Evolutionary conservation across 2,329 filamentous ascomycete genomes (phyloP), one percentile per base, ranked within the genome.

Genomic region (Fusarium sp.): DNA sequence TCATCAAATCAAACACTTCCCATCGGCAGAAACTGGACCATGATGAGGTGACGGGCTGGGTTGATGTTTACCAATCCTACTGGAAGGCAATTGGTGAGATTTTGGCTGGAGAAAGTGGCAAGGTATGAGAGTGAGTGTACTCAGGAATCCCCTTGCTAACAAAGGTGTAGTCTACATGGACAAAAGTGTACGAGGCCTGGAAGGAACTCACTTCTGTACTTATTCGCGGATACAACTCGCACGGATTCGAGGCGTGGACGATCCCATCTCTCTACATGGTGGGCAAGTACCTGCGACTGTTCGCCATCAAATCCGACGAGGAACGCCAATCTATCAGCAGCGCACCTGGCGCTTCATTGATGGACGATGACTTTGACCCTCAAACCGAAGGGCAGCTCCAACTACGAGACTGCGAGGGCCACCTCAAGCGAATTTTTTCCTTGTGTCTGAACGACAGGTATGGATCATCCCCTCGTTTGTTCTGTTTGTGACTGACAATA

Each of bases 401-500:
- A 80, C 87, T 99, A 31, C 94, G 98, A 82, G 95, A 98, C 82
- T 95, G 95, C 39, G 95, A 97, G 18, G 91, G 96, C 74, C 91
- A 96, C 52, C 91, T 99, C 69, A 98, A 98, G 82, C 91, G 94
- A 58, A 95, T 98, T 75, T 99, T 98, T 82, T 94, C 94, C 18
- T 84, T 97, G 6, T 99, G 97, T 82, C 87, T 98, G 58, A 95
- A 92, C 78, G 97, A 99, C 82, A 92, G 95, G 94, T 97, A 87
- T 78, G 88, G 82, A 5, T 7, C 13, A 29, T 22, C 31, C 13
- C 5, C 20, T 24, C 24, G 6, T 6, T 35, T 8, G 35, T 18
- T 9, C 56, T 58, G 45, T 72, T 24, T 39, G 37, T 70, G 18
- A 60, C 52, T 62, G 9, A 66, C 64, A 41, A 10, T 13, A 14